Evolutionary conservation across 129 eudicot genomes (phyloP).

Genomic region (Saposhnikovia divaricata): DNA sequence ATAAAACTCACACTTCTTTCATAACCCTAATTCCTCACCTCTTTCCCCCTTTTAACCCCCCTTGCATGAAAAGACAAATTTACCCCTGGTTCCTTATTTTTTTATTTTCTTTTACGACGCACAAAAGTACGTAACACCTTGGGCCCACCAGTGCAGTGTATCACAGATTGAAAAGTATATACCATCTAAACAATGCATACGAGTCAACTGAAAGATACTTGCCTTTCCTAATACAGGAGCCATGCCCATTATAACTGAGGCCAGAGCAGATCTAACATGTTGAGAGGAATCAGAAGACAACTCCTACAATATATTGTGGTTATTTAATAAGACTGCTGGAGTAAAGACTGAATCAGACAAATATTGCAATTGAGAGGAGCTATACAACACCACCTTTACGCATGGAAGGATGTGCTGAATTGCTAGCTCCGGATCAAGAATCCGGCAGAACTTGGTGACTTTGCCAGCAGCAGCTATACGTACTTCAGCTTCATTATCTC

Average conservation of each 20-base stretch:
- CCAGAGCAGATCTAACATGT: constrained; percentile 98
- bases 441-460: constrained; percentile 90
- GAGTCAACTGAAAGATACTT: constrained; percentile 12
- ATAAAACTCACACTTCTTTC: no score
- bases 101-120: no score
- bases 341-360: neutral
- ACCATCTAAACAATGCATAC: neutral
- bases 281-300: constrained; percentile 98
- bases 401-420: constrained; percentile 97
- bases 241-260: constrained; percentile 99
- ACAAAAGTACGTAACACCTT: no score
- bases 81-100: no score
- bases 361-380: neutral
- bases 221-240: constrained; percentile 99
- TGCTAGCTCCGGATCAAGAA: constrained; percentile 88
- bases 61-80: no score
- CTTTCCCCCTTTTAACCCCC: no score
- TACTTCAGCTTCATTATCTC: constrained; percentile 99
- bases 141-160: no score
- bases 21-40: no score
- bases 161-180: neutral
- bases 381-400: constrained; percentile 54
- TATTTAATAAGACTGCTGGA: constrained; percentile 15
- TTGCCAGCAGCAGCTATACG: constrained; percentile 99
- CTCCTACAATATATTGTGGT: constrained; percentile 43